Evolutionary conservation across 192 early-diverging fungal species (phyloP), one percentile per base, ranked within the genome.

Genomic region (Geranomyces variabilis): DNA sequence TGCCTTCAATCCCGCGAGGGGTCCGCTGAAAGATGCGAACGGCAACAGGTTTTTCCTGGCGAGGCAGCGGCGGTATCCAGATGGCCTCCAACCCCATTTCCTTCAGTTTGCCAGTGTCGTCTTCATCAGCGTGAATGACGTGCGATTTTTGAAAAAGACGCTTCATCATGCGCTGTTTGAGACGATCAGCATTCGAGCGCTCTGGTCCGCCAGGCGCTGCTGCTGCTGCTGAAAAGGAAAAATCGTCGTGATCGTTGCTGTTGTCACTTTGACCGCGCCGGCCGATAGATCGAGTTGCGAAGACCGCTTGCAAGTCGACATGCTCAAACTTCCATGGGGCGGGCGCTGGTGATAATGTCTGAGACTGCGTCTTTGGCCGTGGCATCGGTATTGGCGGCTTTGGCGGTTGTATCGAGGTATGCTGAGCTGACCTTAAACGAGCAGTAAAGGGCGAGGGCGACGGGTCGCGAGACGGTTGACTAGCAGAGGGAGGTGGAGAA

Each of bases 61-160:
- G 36, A 3, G 36, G 36, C 29, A 66, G 17, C 17, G 64, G 45
- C 21, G 64, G 64, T 47, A 30, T 41, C 64, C 64, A 66, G 43
- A 66, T 41, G 14, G 64, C 64, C 31, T 43, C 21, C 24, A 66
- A 1, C 7, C 45, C 14, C 7, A 8, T 53, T 9, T 17, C 24
- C 17, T 17, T n/a, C 24, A 53, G 51, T 7, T 17, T 3, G 4
- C 51, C 51, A 24, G 51, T 53, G 24, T 53, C 51, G 17, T 53
- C 51, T 3, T 53, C 51, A 24, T n/a, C 51, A 24, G 17, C 45
- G 22, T 66, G 43, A 0, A 13, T 47, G 10, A 66, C 5, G 64
- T 66, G 31, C 53, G 51, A 30, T 33, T 28, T n/a, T 68, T 48
- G 43, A 19, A 26, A 33, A 3, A 60, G 7, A 5, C 28, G 31